Evolutionary conservation across 805 yeast genomes (phyloP).

Genomic region (Candida xiaguanensis): DNA sequence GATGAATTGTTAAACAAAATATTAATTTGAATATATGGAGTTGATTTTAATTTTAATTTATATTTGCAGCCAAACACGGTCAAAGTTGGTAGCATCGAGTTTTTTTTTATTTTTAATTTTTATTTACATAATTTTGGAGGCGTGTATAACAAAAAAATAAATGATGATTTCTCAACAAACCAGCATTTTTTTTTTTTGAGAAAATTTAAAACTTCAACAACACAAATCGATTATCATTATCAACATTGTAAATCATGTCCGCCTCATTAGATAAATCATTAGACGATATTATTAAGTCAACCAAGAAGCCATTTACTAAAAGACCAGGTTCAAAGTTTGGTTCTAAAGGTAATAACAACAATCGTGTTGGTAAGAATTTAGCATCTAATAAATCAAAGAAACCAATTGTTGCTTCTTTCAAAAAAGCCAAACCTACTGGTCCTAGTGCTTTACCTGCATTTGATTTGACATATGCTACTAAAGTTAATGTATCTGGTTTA

Average conservation of each 20-base stretch:
- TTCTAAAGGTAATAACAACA: slow-evolving; percentile 19
- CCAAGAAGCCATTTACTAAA: slow-evolving; percentile 30
- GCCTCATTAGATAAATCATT: slow-evolving; percentile 80
- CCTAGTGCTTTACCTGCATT: slow-evolving; percentile 19
- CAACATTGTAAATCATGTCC: slow-evolving; percentile 55
- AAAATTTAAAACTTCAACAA: too few relatives aligned
- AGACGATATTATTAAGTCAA: slow-evolving; percentile 85
- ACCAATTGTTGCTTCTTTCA: slow-evolving; percentile 26
- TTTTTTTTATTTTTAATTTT: too few relatives aligned
- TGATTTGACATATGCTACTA: slow-evolving; percentile 61
- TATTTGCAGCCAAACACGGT: too few relatives aligned
- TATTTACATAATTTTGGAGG: too few relatives aligned
- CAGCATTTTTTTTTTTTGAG: too few relatives aligned
- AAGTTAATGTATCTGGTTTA: slow-evolving; percentile 80
- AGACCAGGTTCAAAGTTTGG: slow-evolving; percentile 10
- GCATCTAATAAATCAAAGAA: slow-evolving; percentile 22
- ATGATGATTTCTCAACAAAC: too few relatives aligned
- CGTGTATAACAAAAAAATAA: too few relatives aligned
- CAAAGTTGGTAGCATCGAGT: too few relatives aligned
- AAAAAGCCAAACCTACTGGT: slow-evolving; percentile 19
- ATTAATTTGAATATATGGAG: too few relatives aligned
- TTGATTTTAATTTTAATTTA: too few relatives aligned
- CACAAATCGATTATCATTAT: too few relatives aligned
- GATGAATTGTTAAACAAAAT: too few relatives aligned
- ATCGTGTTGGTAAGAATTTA: slow-evolving; percentile 35